A percentile compares a stretch with the other conserved stretches of the same genome.
phyloP scores from a whole-genome alignment of 306 rosid genomes.

The Dalbergia cultrata region DNA sequence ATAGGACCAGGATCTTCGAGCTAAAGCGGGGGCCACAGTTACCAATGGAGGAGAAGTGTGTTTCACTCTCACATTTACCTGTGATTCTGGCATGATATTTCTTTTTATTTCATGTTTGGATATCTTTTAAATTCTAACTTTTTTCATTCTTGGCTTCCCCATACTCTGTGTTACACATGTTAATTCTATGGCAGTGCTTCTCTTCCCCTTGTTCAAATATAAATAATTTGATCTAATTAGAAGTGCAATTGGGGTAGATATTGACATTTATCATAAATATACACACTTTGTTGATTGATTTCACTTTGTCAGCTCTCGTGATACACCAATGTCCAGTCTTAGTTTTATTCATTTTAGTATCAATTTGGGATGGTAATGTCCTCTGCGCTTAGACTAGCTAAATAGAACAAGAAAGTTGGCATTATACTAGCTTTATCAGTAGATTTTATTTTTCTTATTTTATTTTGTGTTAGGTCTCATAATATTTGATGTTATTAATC shows the following conservation, averaged over 20 bases:
- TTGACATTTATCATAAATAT: conserved; percentile 2
- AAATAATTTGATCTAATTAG: conserved; percentile 27
- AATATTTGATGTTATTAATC: no score
- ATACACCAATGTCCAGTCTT: not conserved
- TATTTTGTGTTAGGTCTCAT: no score
- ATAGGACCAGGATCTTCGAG: conserved; percentile 63
- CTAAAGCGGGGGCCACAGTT: conserved; percentile 69
- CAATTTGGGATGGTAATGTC: not conserved
- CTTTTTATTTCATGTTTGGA: not conserved
- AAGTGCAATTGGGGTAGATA: conserved; percentile 17
- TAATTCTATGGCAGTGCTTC: not conserved
- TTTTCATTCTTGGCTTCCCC: conserved; percentile 4
- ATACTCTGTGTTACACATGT: conserved; percentile 3
- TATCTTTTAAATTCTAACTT: not conserved
- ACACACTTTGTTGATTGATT: conserved; percentile 6
- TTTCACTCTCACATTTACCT: conserved; percentile 37
- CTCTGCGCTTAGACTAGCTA: conserved; percentile 3
- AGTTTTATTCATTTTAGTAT: conserved; percentile 16
- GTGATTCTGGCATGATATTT: conserved; percentile 30
- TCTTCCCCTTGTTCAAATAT: conserved; percentile 3
- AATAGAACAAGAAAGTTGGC: conserved; percentile 20
- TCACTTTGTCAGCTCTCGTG: conserved; percentile 1
- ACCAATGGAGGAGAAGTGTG: conserved; percentile 75
- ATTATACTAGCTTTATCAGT: conserved; percentile 27
- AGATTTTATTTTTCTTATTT: conserved; percentile 3